phyloP scores from a whole-genome alignment of 257 asterid genomes.

The Fraxinus americana region DNA sequence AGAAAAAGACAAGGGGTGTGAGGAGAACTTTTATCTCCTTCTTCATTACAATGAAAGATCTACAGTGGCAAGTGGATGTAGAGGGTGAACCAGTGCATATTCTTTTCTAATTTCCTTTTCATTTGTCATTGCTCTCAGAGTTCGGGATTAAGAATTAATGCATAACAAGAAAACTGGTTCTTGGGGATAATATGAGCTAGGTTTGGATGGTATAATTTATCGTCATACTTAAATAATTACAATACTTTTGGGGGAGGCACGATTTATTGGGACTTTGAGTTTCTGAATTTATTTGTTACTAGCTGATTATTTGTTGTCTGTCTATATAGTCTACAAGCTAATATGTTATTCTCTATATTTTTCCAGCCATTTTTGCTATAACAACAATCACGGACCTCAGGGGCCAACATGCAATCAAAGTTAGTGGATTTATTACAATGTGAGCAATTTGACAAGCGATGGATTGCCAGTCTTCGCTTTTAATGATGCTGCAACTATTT shows the following conservation, averaged over 20 bases:
- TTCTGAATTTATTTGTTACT: not conserved
- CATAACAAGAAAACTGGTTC: not conserved
- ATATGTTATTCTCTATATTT: slow-evolving; percentile 3
- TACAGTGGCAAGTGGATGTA: not conserved
- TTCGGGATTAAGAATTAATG: not conserved
- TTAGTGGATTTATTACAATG: slow-evolving; percentile 13
- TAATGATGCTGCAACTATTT: slow-evolving; percentile 27
- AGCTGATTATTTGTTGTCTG: not conserved
- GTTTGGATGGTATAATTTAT: not conserved
- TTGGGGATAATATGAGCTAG: not conserved
- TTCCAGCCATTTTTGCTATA: slow-evolving; percentile 27
- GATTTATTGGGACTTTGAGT: not conserved
- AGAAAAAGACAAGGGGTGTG: not conserved
- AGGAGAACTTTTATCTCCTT: not conserved
- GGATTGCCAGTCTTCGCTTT: not conserved
- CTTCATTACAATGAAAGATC: not conserved
- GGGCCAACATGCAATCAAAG: slow-evolving; percentile 7
- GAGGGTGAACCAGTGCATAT: not conserved
- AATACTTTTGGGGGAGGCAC: not conserved
- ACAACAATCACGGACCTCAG: slow-evolving; percentile 13
- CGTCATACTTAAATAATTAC: not conserved
- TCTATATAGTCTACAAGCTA: not conserved
- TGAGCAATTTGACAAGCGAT: slow-evolving; percentile 19
- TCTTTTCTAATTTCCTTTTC: not conserved
- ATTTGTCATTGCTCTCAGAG: not conserved